These are phyloP conservation scores for Blastobotrys buckinghamii DNA, from an alignment of 1,139 yeast species.

Conservation along the genomic window DNA sequence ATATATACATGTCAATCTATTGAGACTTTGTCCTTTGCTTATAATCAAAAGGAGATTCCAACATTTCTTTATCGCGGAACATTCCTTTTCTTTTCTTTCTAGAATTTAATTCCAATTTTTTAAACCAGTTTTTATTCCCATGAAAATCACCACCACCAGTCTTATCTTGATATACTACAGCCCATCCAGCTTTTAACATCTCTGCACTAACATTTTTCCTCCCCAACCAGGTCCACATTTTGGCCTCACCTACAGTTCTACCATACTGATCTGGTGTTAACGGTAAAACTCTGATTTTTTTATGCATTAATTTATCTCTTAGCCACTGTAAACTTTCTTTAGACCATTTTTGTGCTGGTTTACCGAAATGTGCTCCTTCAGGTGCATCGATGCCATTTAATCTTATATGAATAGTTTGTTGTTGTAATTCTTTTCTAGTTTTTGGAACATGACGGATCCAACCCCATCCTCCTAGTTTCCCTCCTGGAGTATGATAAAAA, in stretches of 20 bases:
- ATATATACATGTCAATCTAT: not conserved
- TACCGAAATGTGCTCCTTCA: constrained; percentile 91
- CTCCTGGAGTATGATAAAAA: constrained; percentile 92
- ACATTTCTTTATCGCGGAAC: constrained; percentile 53
- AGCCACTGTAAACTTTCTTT: constrained; percentile 84
- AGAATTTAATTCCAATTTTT: constrained; percentile 55
- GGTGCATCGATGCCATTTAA: constrained; percentile 98
- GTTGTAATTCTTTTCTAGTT: constrained; percentile 29
- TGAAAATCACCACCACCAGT: constrained; percentile 81
- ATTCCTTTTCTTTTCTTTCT: constrained; percentile 55
- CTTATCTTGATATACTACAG: constrained; percentile 69
- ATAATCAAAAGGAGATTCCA: constrained; percentile 75
- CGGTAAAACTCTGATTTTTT: constrained; percentile 68
- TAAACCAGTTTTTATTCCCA: constrained; percentile 57
- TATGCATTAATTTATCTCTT: constrained; percentile 54
- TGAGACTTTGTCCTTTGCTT: too few species aligned
- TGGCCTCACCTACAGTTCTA: constrained; percentile 78
- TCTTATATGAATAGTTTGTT: constrained; percentile 49
- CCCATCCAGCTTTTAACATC: constrained; percentile 79
- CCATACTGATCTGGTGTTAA: constrained; percentile 81
- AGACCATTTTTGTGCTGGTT: constrained; percentile 83
- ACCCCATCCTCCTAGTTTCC: constrained; percentile 84
- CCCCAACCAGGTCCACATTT: constrained; percentile 69
- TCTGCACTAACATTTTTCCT: constrained; percentile 76
- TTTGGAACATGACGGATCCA: constrained; percentile 62